Evolutionary conservation across 495 filamentous ascomycete species (phyloP).

Genomic region (Penicillium canescens): DNA sequence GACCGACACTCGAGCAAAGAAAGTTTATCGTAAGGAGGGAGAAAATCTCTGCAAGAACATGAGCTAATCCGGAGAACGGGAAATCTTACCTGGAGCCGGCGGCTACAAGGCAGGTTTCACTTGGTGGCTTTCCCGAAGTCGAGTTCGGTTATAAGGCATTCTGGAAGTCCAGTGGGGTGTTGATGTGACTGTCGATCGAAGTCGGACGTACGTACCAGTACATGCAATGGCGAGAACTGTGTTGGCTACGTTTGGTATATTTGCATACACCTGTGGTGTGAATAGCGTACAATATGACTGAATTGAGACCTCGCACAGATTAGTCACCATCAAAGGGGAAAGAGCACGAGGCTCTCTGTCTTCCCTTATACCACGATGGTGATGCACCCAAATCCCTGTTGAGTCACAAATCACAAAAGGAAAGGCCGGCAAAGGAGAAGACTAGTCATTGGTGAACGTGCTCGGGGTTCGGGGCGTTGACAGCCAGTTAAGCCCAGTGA

Average conservation of each 20-base stretch:
- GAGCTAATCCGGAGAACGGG: not conserved
- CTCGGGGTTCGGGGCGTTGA: not conserved
- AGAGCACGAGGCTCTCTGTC: too few species aligned
- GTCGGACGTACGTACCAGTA: not conserved
- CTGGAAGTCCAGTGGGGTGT: not conserved
- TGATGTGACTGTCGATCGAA: slow-evolving; percentile 6
- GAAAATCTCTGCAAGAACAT: not conserved
- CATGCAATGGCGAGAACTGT: slow-evolving; percentile 3
- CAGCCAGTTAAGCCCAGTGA: not conserved
- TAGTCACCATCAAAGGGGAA: too few species aligned
- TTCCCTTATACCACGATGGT: too few species aligned
- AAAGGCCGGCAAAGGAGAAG: not conserved
- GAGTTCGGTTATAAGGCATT: not conserved
- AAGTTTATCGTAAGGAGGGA: not conserved
- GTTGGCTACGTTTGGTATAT: slow-evolving; percentile 11
- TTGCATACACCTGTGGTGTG: slow-evolving; percentile 1
- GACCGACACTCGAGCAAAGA: too few species aligned
- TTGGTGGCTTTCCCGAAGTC: not conserved
- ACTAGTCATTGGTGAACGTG: not conserved
- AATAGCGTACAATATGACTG: not conserved
- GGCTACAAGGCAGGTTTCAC: not conserved
- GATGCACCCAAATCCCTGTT: too few species aligned
- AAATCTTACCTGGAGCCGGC: not conserved
- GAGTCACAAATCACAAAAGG: not conserved
- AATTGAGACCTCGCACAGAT: not conserved